A percentile compares a stretch with the other conserved stretches of the same genome.
Evolutionary conservation across 495 filamentous ascomycete species (phyloP).

Genomic region (Xylaria curta): DNA sequence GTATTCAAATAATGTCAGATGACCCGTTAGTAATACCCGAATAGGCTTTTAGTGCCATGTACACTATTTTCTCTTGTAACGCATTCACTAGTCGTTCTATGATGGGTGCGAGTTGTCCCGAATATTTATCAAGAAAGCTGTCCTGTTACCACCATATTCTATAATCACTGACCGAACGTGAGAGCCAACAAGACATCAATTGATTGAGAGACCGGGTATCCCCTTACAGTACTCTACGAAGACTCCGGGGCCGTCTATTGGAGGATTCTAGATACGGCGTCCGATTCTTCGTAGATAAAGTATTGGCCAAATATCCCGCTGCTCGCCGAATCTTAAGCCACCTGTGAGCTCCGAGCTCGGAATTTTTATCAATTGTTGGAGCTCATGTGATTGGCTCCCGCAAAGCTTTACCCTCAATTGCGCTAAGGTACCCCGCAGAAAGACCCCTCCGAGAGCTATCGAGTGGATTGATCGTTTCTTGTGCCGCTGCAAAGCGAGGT

Average conservation of each 20-base stretch:
- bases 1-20: constrained; percentile 6
- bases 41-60: not conserved
- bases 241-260: not conserved
- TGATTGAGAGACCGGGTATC: not conserved
- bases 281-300: not conserved
- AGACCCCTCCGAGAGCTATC: not conserved
- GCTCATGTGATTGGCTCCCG: not conserved
- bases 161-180: not conserved
- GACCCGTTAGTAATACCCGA: constrained; percentile 19
- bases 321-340: not conserved
- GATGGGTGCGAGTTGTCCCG: not conserved
- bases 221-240: not conserved
- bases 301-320: not conserved
- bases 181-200: not conserved
- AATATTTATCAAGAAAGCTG: not conserved
- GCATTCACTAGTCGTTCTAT: constrained; percentile 1
- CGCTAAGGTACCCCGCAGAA: constrained; percentile 15
- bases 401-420: not conserved
- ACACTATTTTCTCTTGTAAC: not conserved
- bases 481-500: constrained; percentile 29
- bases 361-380: not conserved
- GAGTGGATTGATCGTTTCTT: constrained; percentile 8
- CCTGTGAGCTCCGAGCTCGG: constrained; percentile 24
- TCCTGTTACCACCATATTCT: not conserved
- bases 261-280: not conserved